Conservation (phyloP, 257 asterid species). For the Salvia hispanica region DNA sequence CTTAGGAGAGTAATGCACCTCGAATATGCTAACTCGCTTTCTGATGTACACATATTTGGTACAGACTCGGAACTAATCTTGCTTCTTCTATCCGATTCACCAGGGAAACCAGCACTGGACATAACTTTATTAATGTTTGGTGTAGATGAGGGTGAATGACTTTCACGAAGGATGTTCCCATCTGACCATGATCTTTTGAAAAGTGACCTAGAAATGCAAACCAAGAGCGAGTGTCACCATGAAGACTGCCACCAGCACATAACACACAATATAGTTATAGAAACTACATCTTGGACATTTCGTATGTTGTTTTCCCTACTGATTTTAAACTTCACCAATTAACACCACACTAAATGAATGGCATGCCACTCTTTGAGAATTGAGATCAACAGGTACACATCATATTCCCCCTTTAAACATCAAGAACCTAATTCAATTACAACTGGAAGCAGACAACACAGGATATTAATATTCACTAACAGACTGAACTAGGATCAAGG, state of each 20-base stretch:
- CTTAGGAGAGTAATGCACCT: slow-evolving; percentile 54
- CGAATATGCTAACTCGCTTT: slow-evolving; percentile 57
- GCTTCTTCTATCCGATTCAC: slow-evolving; percentile 50
- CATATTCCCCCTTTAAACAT: slow-evolving; percentile 12
- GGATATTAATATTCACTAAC: not conserved
- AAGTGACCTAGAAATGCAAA: slow-evolving; percentile 50
- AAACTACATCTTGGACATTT: slow-evolving; percentile 8
- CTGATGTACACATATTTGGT: slow-evolving; percentile 62
- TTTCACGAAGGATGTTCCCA: slow-evolving; percentile 77
- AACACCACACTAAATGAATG: slow-evolving; percentile 21
- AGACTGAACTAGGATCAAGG: slow-evolving; percentile 7
- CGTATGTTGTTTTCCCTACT: slow-evolving; percentile 13
- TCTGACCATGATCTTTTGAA: slow-evolving; percentile 87
- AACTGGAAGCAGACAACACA: not conserved
- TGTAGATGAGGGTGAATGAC: slow-evolving; percentile 50
- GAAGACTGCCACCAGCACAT: slow-evolving; percentile 30
- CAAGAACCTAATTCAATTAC: slow-evolving; percentile 24
- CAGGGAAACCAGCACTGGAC: slow-evolving; percentile 50
- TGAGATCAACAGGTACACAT: slow-evolving; percentile 2
- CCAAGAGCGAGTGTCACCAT: slow-evolving; percentile 27
- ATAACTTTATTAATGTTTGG: slow-evolving; percentile 45
- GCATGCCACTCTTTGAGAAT: not conserved
- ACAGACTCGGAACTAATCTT: slow-evolving; percentile 67
- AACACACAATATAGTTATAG: slow-evolving; percentile 20
- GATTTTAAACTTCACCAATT: slow-evolving; percentile 13